Conservation (phyloP, 2,329 filamentous ascomycete species). For the Aureobasidium sp. region DNA sequence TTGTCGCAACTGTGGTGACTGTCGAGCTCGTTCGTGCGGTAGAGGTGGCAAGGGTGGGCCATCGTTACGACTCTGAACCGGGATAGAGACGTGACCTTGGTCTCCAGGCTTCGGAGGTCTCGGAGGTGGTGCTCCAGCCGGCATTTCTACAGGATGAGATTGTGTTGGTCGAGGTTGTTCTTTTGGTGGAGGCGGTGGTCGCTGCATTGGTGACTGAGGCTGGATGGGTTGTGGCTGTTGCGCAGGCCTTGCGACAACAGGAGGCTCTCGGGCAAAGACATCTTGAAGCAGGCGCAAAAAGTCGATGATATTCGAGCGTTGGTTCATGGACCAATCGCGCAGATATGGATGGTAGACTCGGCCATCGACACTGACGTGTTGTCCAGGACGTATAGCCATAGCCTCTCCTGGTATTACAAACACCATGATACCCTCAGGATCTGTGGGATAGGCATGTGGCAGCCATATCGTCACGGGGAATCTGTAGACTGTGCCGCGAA, state of each 20-base stretch:
- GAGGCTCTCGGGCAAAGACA: constrained; percentile 90
- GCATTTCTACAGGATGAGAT: constrained; percentile 19
- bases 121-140: constrained; percentile 33
- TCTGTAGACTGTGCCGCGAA: constrained; percentile 80
- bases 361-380: constrained; percentile 90
- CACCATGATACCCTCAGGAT: constrained; percentile 73
- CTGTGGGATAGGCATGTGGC: constrained; percentile 79
- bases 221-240: constrained; percentile 36
- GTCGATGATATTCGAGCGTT: constrained; percentile 78
- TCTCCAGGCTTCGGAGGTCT: constrained; percentile 48
- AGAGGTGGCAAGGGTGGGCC: constrained; percentile 32
- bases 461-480: constrained; percentile 93
- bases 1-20: constrained; percentile 19
- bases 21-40: constrained; percentile 22
- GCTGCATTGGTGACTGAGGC: constrained; percentile 43
- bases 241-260: constrained; percentile 68
- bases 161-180: constrained; percentile 24
- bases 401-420: constrained; percentile 84
- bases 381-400: constrained; percentile 85
- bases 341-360: constrained; percentile 94
- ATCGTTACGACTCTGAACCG: constrained; percentile 12
- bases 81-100: constrained; percentile 23
- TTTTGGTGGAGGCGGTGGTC: constrained; percentile 31
- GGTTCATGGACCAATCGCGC: constrained; percentile 81
- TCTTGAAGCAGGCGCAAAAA: constrained; percentile 76